A percentile compares a stretch with the other conserved stretches of the same genome.
phyloP scores from a whole-genome alignment of 2,329 filamentous ascomycete genomes.

The Fusarium hostae region DNA sequence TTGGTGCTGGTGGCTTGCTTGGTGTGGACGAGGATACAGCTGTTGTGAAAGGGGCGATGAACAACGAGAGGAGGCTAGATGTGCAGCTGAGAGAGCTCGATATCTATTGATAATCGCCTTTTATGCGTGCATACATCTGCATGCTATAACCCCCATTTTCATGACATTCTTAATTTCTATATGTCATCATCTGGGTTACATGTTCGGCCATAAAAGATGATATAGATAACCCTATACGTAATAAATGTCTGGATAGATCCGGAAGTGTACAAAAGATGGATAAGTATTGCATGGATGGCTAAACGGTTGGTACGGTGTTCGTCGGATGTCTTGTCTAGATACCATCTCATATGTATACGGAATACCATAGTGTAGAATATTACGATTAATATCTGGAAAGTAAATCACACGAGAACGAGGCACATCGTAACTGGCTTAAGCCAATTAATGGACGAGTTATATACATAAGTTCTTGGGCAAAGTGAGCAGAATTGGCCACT shows the following conservation, averaged over 20 bases:
- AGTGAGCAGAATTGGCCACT: not conserved
- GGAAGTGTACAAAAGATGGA: slow-evolving; percentile 14
- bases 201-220: not conserved
- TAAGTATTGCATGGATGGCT: slow-evolving; percentile 17
- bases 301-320: slow-evolving; percentile 30
- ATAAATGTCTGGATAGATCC: slow-evolving; percentile 33
- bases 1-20: slow-evolving; percentile 44
- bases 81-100: slow-evolving; percentile 50
- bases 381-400: slow-evolving; percentile 18
- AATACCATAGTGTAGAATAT: slow-evolving; percentile 33
- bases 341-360: slow-evolving; percentile 39
- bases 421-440: not conserved
- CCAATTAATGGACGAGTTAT: not conserved
- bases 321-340: slow-evolving; percentile 37
- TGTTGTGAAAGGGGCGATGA: slow-evolving; percentile 45
- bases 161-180: not conserved
- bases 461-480: not conserved
- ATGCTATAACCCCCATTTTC: not conserved
- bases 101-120: slow-evolving; percentile 44
- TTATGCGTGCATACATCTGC: not conserved
- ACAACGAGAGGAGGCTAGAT: slow-evolving; percentile 43
- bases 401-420: not conserved
- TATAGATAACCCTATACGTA: slow-evolving; percentile 28
- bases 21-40: slow-evolving; percentile 40
- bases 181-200: slow-evolving; percentile 2